Evolutionary conservation across 2,329 filamentous ascomycete genomes (phyloP).

Genomic region (Phaeosphaeria sp.): DNA sequence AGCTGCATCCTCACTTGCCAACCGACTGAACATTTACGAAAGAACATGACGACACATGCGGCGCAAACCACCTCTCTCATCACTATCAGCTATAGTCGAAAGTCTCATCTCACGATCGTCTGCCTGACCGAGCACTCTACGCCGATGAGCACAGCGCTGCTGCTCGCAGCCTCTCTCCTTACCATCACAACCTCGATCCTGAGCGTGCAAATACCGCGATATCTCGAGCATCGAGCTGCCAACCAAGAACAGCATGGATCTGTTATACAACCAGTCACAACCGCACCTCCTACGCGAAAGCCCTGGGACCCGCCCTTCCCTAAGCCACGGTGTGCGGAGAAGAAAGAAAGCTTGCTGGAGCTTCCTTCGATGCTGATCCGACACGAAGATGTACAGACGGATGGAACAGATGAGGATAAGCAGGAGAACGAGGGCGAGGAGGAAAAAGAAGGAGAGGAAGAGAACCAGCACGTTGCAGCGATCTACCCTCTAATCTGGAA

Average conservation of each 20-base stretch:
- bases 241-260: not conserved
- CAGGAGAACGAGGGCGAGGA: too few species aligned
- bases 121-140: not conserved
- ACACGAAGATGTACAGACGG: not conserved
- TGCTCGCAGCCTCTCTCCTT: constrained; percentile 26
- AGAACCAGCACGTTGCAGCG: not conserved
- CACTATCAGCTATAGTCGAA: not conserved
- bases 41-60: not conserved
- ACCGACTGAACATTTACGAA: not conserved
- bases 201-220: constrained; percentile 28
- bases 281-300: constrained; percentile 18
- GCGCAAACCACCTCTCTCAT: not conserved
- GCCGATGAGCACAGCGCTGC: constrained; percentile 11
- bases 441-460: not conserved
- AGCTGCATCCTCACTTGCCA: not conserved
- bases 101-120: not conserved
- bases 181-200: constrained; percentile 33
- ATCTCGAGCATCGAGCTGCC: constrained; percentile 7
- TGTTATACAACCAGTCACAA: not conserved
- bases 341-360: constrained; percentile 5
- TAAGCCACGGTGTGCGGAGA: not conserved
- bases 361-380: constrained; percentile 3
- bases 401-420: not conserved
- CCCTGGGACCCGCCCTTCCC: constrained; percentile 39
- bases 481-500: constrained; percentile 8